These are phyloP conservation scores for Echinochloa phyllopogon DNA, from an alignment of 176 grass and related monocot genomes.

Conservation along the genomic window DNA sequence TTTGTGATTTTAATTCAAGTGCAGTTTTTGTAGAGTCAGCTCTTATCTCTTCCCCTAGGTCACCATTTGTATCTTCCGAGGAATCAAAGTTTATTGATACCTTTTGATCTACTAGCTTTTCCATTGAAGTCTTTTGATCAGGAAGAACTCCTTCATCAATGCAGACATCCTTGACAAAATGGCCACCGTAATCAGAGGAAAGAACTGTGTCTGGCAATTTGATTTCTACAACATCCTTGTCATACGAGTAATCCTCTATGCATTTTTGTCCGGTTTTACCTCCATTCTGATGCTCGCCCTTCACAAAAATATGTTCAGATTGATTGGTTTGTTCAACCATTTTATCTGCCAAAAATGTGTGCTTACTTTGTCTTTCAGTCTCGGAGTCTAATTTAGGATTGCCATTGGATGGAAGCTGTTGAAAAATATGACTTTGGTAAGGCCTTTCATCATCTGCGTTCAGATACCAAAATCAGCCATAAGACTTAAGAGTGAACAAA, in stretches of 20 bases:
- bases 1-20: conserved; percentile 31
- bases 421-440: conserved; percentile 45
- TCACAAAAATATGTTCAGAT: conserved; percentile 49
- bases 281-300: conserved; percentile 48
- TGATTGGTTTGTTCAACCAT: conserved; percentile 58
- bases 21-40: conserved; percentile 35
- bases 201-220: conserved; percentile 50
- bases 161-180: conserved; percentile 87
- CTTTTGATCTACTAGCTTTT: conserved; percentile 45
- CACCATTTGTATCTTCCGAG: conserved; percentile 32
- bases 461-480: conserved; percentile 3
- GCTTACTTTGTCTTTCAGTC: conserved; percentile 41
- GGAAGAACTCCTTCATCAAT: conserved; percentile 65
- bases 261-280: conserved; percentile 37
- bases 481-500: conserved; percentile 1
- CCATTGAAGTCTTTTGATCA: conserved; percentile 45
- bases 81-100: conserved; percentile 33
- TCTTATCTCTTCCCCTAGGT: conserved; percentile 30
- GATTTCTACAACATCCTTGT: conserved; percentile 78
- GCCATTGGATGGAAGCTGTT: conserved; percentile 34
- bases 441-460: conserved; percentile 43
- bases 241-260: conserved; percentile 61
- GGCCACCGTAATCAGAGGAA: conserved; percentile 45
- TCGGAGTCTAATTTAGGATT: conserved; percentile 36
- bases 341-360: conserved; percentile 34